phyloP scores from a whole-genome alignment of 371 early-diverging fungal species.

The Apophysomyces ossiformis region DNA sequence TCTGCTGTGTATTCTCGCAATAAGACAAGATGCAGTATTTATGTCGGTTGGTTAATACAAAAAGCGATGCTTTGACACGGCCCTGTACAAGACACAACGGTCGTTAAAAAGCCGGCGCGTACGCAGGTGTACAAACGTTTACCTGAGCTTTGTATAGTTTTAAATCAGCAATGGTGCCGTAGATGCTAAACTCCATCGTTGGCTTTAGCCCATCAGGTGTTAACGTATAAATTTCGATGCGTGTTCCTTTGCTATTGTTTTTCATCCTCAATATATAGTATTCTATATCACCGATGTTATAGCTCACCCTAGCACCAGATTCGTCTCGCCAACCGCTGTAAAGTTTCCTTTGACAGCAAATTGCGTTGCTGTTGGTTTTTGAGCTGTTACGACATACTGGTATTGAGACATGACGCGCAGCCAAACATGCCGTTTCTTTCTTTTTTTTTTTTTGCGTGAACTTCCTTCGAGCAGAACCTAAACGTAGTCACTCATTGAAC shows the following conservation, averaged over 20 bases:
- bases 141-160: slow-evolving; percentile 62
- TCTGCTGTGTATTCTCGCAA: slow-evolving; percentile 42
- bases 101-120: neutral
- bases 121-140: neutral
- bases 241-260: slow-evolving; percentile 67
- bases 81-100: slow-evolving; percentile 20
- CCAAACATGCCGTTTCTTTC: neutral
- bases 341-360: slow-evolving; percentile 68
- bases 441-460: neutral
- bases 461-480: no score
- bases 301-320: slow-evolving; percentile 72
- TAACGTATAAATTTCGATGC: slow-evolving; percentile 71
- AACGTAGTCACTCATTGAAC: no score
- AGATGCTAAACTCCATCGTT: slow-evolving; percentile 68
- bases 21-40: slow-evolving; percentile 68
- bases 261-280: neutral
- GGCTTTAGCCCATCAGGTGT: slow-evolving; percentile 66
- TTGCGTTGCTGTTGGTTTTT: slow-evolving; percentile 55
- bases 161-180: slow-evolving; percentile 73
- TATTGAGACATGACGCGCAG: slow-evolving; percentile 44
- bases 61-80: slow-evolving; percentile 59
- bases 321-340: slow-evolving; percentile 65
- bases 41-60: slow-evolving; percentile 62
- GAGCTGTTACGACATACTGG: slow-evolving; percentile 60
- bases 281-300: neutral